Evolutionary conservation across 1,284 basidiomycete genomes (phyloP), one percentile per base, ranked within the genome.

Genomic region (Leccinum olivaceoglutinosum): DNA sequence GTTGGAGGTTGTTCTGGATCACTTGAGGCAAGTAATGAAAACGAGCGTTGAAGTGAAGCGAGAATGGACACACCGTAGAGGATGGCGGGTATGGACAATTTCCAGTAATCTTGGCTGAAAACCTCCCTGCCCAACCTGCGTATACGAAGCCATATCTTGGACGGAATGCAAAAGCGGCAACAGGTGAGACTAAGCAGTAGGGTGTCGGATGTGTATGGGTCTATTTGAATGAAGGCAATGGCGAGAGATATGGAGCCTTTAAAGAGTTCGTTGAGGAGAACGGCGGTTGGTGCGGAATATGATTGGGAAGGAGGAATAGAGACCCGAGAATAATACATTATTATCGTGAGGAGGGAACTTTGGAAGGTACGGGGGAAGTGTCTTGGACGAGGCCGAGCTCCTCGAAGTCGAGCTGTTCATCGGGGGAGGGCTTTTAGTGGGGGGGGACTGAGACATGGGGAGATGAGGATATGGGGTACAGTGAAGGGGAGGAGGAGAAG

Each of bases 291-390:
- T 36, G 94, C 92, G 53, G 93, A 95, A 78, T 98, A 98, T 3
- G 87, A 81, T 62, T 83, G 81, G 64, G 88, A 86, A 0, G 90
- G 86, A 4, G 92, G 82, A 11, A 88, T 86, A 6, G 89, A 89
- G 62, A 95, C 91, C 66, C 94, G 89, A 56, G 94, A 96, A 77
- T 95, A 94, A 80, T 96, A 93, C 92, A 97, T 94, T 74, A 97
- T 90, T 73, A 97, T 87, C 53, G 93, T 90, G 64, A 97, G 76
- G 63, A 88, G 80, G 14, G 93, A 93, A 78, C 98, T 98, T 80
- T 98, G 14, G 83, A 79, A 58, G 89, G 88, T 16, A 80, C 71
- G 36, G 77, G 68, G 16, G 75, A 74, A 9, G 73, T 68, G 61
- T 70, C 81, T 68, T 69, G 69, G 58, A 81, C 77, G 58, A 83